phyloP scores from a whole-genome alignment of 1,284 basidiomycete species.

The Blastosporella zonata region DNA sequence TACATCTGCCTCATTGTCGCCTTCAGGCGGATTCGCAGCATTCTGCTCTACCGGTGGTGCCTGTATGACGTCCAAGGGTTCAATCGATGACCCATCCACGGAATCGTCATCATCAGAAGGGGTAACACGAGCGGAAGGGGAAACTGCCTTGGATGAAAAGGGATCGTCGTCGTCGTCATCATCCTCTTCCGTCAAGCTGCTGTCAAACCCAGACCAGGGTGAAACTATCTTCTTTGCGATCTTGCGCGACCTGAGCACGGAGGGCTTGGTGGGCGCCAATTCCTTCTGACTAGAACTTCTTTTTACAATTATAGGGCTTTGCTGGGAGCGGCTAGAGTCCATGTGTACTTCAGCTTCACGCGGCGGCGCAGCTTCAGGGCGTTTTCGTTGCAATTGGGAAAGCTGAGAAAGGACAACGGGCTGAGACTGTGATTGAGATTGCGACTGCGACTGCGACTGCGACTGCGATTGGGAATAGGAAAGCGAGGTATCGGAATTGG shows the following conservation, averaged over 20 bases:
- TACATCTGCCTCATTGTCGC: background rate
- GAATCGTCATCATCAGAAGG: background rate
- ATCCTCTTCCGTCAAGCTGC: slow-evolving; percentile 1
- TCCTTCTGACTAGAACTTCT: background rate
- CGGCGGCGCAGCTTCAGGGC: background rate
- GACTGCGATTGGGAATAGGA: slow-evolving; percentile 33
- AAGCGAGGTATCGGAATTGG: slow-evolving; percentile 50
- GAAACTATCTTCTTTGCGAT: background rate
- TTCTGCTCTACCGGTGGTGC: background rate
- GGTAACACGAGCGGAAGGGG: background rate
- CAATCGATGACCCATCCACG: background rate
- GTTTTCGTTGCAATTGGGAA: slow-evolving; percentile 5
- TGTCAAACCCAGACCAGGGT: background rate
- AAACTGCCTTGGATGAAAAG: background rate
- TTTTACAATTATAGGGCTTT: background rate
- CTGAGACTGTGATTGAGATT: slow-evolving; percentile 20
- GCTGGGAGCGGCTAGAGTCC: background rate
- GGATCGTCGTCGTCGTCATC: slow-evolving; percentile 4
- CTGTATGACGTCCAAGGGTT: background rate
- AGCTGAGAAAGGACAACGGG: slow-evolving; percentile 19
- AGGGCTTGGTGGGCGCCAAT: background rate
- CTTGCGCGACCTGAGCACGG: background rate
- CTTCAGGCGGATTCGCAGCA: background rate
- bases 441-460: slow-evolving; percentile 29
- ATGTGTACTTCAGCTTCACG: background rate